Base-by-base conservation (phyloP, 345 rosid genomes). In the Erodium maritimum region DNA sequence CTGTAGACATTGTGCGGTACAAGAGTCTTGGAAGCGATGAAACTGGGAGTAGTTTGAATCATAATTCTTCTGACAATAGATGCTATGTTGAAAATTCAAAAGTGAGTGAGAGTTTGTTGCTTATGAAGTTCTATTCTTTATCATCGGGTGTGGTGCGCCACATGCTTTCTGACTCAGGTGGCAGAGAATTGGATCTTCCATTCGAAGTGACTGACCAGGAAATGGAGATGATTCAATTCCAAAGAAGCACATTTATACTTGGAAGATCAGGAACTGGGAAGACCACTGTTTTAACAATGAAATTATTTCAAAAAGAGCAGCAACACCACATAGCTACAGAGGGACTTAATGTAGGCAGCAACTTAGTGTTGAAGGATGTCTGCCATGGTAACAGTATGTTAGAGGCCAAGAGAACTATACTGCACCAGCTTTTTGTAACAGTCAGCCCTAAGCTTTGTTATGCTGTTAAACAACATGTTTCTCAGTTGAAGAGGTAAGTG, bases 221-320 rank as follows among this genome's bases (percentile, higher is more conserved):
- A 37, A 22, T 21, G 6, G 77, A 73, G 54, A 73, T 83, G 14
- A 75, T 80, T 42, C 20, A 45, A 50, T 74, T 62, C 14, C 75
- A 61, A 7, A 69, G 57, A 73, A 80, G 79, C 59, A 68, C 76
- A 12, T 78, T 83, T 51, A 65, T 80, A 13, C 62, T 75, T 23
- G 88, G 88, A 25, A 62, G 83, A 46, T 82, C 88, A 2, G 88
- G 85, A 5, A 82, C 80, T 0, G 88, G 88, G 5, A 82, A 82
- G 67, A 82, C 88, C 10, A 82, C 85, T 0, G 71, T 80, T 42
- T 33, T 80, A 23, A 77, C 78, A 0, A 75, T 70, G 72, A 82
- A 80, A 67, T 67, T 83, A 61, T 71, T 68, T 56, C 48, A 62
- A 58, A 73, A 65, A 3, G 84, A 80, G 62, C 71, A 75, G 52